These are phyloP conservation scores for Cylindrotheca closterium DNA, from an alignment of 108 stramenopile species.

Conservation along the genomic window DNA sequence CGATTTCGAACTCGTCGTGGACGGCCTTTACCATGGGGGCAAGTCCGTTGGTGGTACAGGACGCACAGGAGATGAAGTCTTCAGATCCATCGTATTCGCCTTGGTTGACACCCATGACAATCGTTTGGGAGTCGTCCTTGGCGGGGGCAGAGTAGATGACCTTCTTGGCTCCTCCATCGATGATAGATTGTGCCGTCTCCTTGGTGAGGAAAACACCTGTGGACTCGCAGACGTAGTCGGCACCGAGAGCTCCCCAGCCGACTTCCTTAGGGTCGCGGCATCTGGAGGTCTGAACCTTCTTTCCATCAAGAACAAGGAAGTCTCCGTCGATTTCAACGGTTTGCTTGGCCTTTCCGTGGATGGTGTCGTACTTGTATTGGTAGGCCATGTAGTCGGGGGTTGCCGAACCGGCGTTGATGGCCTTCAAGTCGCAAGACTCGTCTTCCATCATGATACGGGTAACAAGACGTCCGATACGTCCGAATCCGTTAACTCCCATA, in stretches of 20 bases:
- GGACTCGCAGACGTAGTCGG: conserved; percentile 99
- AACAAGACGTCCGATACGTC: conserved; percentile 99
- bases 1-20: conserved; percentile 97
- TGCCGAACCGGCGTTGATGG: conserved; percentile 97
- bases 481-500: conserved; percentile 98
- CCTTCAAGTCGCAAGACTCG: conserved; percentile 82
- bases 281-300: conserved; percentile 90
- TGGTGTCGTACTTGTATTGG: conserved; percentile 99
- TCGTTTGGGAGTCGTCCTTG: conserved; percentile 98
- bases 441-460: conserved; percentile 97
- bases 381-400: conserved; percentile 99
- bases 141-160: conserved; percentile 99
- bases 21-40: conserved; percentile 98
- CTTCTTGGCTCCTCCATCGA: conserved; percentile 99
- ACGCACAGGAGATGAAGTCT: conserved; percentile 97
- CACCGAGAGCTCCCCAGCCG: conserved; percentile 93
- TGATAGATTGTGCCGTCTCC: conserved; percentile 92
- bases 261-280: conserved; percentile 97
- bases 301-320: conserved; percentile 95
- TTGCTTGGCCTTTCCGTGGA: conserved; percentile 97
- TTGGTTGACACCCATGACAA: conserved; percentile 99
- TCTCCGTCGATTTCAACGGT: conserved; percentile 97
- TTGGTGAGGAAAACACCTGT: conserved; percentile 99
- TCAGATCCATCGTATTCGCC: conserved; percentile 91
- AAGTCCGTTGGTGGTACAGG: conserved; percentile 99